A percentile compares a stretch with the other conserved stretches of the same genome.
Evolutionary conservation across 2,329 filamentous ascomycete genomes (phyloP).

Genomic region (Aspergillus sp.): DNA sequence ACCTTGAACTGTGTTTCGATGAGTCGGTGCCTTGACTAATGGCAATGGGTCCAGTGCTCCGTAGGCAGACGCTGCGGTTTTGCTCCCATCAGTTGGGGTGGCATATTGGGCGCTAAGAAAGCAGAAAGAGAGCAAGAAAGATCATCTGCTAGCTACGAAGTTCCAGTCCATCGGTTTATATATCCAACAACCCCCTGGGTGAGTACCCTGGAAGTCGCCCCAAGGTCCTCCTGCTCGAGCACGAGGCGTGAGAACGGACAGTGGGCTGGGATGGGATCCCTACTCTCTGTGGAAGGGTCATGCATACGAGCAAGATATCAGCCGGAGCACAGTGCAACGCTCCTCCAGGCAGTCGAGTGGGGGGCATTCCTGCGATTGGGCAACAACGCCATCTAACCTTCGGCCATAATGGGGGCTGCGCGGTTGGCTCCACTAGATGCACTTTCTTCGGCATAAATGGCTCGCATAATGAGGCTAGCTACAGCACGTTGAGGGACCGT

Average conservation of each 20-base stretch:
- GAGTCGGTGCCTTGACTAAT: constrained; percentile 4
- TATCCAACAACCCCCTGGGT: not conserved
- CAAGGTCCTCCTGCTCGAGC: not conserved
- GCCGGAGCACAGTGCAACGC: not conserved
- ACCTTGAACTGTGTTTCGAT: not conserved
- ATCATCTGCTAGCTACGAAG: not conserved
- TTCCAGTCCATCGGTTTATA: not conserved
- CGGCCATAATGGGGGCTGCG: not conserved
- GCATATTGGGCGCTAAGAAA: not conserved
- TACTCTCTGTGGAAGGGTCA: not conserved
- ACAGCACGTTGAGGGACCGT: not conserved
- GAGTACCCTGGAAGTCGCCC: constrained; percentile 8
- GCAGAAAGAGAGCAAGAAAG: not conserved
- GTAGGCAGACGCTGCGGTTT: not conserved
- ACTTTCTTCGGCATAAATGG: not conserved
- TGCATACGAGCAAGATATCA: not conserved
- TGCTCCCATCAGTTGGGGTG: not conserved
- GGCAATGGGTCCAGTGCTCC: not conserved
- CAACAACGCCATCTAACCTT: not conserved
- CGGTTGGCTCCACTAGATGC: not conserved
- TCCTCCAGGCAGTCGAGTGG: not conserved
- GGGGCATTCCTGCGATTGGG: not conserved
- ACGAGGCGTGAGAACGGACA: not conserved
- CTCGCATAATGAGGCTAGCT: not conserved
- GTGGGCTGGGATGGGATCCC: not conserved